Percentiles rank a stretch among this genome's conserved stretches.
These are phyloP conservation scores for Blepharisma stoltei DNA, from an alignment of 73 alveolate genomes.

Conservation along the genomic window DNA sequence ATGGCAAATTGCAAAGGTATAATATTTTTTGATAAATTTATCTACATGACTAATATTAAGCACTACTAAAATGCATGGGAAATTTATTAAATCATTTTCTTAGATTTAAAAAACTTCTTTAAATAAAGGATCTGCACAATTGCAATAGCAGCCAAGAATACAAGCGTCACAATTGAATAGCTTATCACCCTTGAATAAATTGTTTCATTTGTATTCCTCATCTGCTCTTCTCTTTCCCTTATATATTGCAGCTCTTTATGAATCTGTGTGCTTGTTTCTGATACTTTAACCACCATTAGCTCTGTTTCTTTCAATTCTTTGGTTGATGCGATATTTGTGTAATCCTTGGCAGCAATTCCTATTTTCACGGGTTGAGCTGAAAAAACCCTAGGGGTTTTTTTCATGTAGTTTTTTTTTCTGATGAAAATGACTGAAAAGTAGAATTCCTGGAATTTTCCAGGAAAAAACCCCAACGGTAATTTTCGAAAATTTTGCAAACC, in stretches of 20 bases:
- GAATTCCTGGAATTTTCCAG: too few relatives aligned
- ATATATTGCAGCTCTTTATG: not conserved
- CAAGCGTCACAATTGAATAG: conserved; percentile 13
- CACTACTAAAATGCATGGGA: not conserved
- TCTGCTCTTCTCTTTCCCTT: conserved; percentile 33
- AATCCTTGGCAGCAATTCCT: conserved; percentile 31
- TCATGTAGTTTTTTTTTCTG: too few relatives aligned
- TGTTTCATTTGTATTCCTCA: conserved; percentile 27
- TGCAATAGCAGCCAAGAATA: not conserved
- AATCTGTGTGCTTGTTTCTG: conserved; percentile 7
- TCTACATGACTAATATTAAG: too few relatives aligned
- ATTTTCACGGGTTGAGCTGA: too few relatives aligned
- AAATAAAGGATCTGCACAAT: conserved; percentile 24
- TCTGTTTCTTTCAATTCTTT: conserved; percentile 17
- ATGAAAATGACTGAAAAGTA: too few relatives aligned
- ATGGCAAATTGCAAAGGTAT: too few relatives aligned
- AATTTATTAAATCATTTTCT: conserved; percentile 22
- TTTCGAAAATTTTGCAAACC: too few relatives aligned
- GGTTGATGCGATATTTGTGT: conserved; percentile 16
- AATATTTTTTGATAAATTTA: too few relatives aligned
- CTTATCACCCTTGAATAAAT: conserved; percentile 26
- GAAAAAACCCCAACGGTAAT: too few relatives aligned
- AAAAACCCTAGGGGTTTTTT: too few relatives aligned
- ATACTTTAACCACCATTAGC: not conserved
- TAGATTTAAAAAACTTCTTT: not conserved